Base-by-base conservation (phyloP, 2,329 filamentous ascomycete species). In the Dactylellina leptospora region DNA sequence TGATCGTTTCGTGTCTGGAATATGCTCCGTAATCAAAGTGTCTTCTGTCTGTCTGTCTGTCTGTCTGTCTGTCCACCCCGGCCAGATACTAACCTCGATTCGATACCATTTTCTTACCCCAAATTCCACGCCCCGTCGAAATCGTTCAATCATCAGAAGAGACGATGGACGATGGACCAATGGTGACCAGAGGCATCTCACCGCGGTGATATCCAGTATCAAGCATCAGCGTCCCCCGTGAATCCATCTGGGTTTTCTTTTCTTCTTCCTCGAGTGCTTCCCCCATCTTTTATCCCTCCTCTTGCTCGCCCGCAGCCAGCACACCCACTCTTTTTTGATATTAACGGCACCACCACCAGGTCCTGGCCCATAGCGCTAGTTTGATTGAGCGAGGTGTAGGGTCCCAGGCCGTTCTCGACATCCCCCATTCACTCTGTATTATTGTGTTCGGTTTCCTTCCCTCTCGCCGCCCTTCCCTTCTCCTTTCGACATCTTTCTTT, bases 341-440 rank as follows among this genome's bases (percentile, higher is more conserved):
- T 69, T 54, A 50, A 69, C 64, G 40, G 56, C 64, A 71, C 64
- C 56, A 55, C 55, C 64, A 59, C 56, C 40, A 68, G 40, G 50
- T 61, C 64, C 64, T 58, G 58, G 62, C 62, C 55, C 47, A 60
- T 58, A 56, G 64, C 64, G 58, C 64, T 71, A 71, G 64, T 62
- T 59, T 69, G 63, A 61, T 61, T 54, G 63, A 62, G 47, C 42
- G 64, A 56, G 64, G 25, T 23, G 56, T 61, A 70, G 42, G 64
- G 64, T 56, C 64, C 58, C 64, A 61, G 64, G 58, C 56, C 56
- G 48, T 71, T 58, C 56, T 71, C 64, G 56, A 62, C 64, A 71
- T 56, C 56, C 64, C 59, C 64, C 64, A 56, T 40, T n/a, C n/a
- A n/a, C n/a, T n/a, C n/a, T 33, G 28, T 11, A 33, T 48, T 55